phyloP scores from a whole-genome alignment of 2,329 filamentous ascomycete species.

The Thelonectria blattea region DNA sequence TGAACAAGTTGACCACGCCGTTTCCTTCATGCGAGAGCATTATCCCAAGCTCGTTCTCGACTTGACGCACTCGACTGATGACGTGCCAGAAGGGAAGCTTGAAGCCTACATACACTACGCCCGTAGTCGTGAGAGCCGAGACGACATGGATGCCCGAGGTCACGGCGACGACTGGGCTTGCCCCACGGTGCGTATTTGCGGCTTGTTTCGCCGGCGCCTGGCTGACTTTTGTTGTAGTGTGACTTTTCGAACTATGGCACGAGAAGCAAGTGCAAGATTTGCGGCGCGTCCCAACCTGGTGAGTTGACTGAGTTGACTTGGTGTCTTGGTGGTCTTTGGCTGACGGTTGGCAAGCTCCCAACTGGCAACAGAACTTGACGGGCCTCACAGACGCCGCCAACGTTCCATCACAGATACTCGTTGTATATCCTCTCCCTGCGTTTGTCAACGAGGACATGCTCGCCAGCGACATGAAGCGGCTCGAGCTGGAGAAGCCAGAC shows the following conservation, averaged over 20 bases:
- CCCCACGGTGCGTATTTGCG: constrained; percentile 37
- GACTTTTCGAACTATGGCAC: constrained; percentile 49
- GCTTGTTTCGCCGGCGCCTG: not conserved
- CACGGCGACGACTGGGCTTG: constrained; percentile 45
- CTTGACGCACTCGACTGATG: constrained; percentile 46
- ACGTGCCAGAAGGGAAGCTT: constrained; percentile 46
- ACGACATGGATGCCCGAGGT: constrained; percentile 34
- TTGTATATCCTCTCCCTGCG: constrained; percentile 73
- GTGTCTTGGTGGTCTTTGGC: not conserved
- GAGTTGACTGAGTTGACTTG: constrained; percentile 23
- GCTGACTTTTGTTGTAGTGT: constrained; percentile 41
- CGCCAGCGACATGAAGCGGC: constrained; percentile 73
- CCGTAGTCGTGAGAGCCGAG: constrained; percentile 45
- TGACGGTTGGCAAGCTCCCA: constrained; percentile 30
- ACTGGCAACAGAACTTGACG: constrained; percentile 49
- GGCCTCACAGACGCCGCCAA: constrained; percentile 58
- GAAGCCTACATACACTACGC: constrained; percentile 51
- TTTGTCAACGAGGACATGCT: constrained; percentile 76
- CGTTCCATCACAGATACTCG: constrained; percentile 74
- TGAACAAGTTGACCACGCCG: constrained; percentile 47
- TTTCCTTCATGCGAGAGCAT: constrained; percentile 50
- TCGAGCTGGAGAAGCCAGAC: constrained; percentile 68
- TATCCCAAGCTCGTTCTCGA: constrained; percentile 48
- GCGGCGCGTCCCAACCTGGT: constrained; percentile 43
- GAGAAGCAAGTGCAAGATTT: constrained; percentile 47